Evolutionary conservation across 768 basidiomycete genomes (phyloP).

Genomic region (Kondoa subrosea): DNA sequence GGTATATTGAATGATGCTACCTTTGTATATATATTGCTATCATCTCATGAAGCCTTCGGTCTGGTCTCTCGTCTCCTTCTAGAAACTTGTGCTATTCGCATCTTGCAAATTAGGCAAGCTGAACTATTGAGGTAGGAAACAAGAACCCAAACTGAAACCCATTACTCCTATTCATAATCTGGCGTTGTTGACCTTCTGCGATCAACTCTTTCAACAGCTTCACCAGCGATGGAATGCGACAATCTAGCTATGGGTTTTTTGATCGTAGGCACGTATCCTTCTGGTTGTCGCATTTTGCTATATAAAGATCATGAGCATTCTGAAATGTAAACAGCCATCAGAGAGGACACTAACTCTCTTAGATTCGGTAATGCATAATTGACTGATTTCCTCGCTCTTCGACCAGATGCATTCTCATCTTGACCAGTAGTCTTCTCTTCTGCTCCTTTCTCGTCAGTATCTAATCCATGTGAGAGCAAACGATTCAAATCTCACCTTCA

Average conservation of each 20-base stretch:
- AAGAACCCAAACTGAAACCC: too few relatives aligned
- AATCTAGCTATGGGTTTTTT: not conserved
- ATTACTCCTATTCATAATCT: too few relatives aligned
- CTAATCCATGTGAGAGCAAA: too few relatives aligned
- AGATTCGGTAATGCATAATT: conserved; percentile 27
- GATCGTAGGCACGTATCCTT: conserved; percentile 23
- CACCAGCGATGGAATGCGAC: conserved; percentile 7
- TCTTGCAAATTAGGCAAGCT: too few relatives aligned
- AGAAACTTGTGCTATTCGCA: too few relatives aligned
- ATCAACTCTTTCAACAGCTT: conserved; percentile 1
- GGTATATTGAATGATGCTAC: too few relatives aligned
- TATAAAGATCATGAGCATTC: not conserved
- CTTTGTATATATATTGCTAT: too few relatives aligned
- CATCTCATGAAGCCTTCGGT: too few relatives aligned
- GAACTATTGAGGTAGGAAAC: too few relatives aligned
- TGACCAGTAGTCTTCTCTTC: not conserved
- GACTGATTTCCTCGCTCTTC: conserved; percentile 25
- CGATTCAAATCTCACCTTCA: too few relatives aligned
- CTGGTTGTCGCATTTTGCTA: conserved; percentile 26
- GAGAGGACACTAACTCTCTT: conserved; percentile 21
- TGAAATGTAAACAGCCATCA: not conserved
- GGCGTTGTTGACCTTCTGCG: too few relatives aligned
- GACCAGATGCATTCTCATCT: conserved; percentile 9
- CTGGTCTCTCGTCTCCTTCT: too few relatives aligned
- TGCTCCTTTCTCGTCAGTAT: conserved; percentile 6